Base-by-base conservation (phyloP, 148 eudicot species). In the Pouteria glomerata region DNA sequence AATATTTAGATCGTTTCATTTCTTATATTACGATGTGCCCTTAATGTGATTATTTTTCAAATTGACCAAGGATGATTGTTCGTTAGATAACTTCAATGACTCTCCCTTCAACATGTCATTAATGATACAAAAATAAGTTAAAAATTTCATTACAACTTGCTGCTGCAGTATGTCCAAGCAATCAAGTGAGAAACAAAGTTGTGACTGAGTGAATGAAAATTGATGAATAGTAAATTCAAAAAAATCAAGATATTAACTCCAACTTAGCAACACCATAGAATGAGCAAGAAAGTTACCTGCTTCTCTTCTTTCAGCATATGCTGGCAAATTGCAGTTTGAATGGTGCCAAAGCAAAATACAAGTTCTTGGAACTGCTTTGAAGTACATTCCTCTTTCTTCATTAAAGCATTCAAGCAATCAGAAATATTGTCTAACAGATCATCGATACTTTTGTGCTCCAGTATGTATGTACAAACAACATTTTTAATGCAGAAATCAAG, bases 241-340 rank as follows among this genome's bases (percentile, higher is more conserved):
- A n/a, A n/a, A n/a, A 2, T 4, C 7, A n/a, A n/a, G 7, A 1
- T n/a, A 8, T 2, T 0, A 50, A 13, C 3, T 53, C 4, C 27
- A 62, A n/a, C 26, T 39, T 0, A 12, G 26, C 16, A 19, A 62
- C 66, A 35, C 44, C 12, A n/a, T 6, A 61, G 23, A 61, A 58
- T 6, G 44, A 44, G 1, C 21, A 74, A 63, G 24, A 44, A 29
- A 6, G 29, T 19, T 79, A 88, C 98, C 96, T 93, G 96, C 41
- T 87, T 75, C 78, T 94, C 98, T 87, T 94, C 97, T 85, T 94
- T 94, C 37, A 82, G 73, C 93, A 91, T 91, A 79, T 94, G 97
- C 72, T 88, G 88, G 70, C 77, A 77, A 52, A 94, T 84, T 39
- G 74, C 78, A 13, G 78, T 68, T 74, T 77, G 76, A 21, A 91